Conservation (phyloP, 2,329 filamentous ascomycete species). For the Coleophoma eucalyptorum region DNA sequence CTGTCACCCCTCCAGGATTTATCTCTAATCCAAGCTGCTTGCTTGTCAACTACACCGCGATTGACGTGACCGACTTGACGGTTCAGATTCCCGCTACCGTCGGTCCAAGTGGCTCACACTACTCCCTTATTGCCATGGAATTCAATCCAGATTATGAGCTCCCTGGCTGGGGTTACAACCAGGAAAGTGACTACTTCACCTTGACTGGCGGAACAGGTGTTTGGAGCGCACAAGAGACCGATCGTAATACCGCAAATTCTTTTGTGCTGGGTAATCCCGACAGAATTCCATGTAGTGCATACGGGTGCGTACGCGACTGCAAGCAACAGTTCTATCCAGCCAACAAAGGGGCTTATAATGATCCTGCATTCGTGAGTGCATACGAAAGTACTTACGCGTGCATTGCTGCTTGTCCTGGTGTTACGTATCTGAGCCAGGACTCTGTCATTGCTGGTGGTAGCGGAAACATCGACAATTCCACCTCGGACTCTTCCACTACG, state of each 20-base stretch:
- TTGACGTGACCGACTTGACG: conserved; percentile 20
- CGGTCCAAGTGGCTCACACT: conserved; percentile 25
- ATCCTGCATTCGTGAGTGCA: background rate
- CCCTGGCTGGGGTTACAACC: too few species aligned
- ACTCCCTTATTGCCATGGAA: conserved; percentile 22
- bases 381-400: background rate
- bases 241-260: too few species aligned
- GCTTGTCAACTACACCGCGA: conserved; percentile 26
- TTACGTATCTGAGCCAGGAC: background rate
- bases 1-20: conserved; percentile 25
- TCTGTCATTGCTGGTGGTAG: background rate
- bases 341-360: background rate
- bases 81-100: conserved; percentile 27
- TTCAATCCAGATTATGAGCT: conserved; percentile 2
- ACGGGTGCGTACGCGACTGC: background rate
- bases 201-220: background rate
- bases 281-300: background rate
- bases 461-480: background rate
- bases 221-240: background rate
- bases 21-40: conserved; percentile 28
- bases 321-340: background rate
- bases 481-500: background rate
- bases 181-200: too few species aligned
- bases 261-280: background rate
- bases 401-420: background rate